Evolutionary conservation across 306 rosid genomes (phyloP).

Genomic region (Ormosia semicastrata): DNA sequence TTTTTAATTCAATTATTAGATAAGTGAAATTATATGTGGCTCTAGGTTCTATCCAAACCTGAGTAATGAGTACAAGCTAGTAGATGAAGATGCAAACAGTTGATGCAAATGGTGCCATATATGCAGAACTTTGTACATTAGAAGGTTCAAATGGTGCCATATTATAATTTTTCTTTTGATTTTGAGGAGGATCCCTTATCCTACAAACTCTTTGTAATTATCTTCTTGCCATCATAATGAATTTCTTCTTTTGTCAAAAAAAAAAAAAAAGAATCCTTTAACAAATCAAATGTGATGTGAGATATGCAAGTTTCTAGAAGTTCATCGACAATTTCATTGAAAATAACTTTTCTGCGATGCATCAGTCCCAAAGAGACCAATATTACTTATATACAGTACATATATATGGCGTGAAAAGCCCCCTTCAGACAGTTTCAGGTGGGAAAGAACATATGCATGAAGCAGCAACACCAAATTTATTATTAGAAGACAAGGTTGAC

Average conservation of each 20-base stretch:
- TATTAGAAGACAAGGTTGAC: slow-evolving; percentile 2
- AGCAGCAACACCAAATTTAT: slow-evolving; percentile 9
- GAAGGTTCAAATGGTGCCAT: slow-evolving; percentile 6
- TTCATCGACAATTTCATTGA: background rate
- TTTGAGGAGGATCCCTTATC: background rate
- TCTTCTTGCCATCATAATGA: background rate
- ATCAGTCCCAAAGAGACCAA: background rate
- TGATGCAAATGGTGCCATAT: slow-evolving; percentile 11
- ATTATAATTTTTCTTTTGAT: background rate
- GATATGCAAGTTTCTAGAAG: slow-evolving; percentile 9
- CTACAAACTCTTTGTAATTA: background rate
- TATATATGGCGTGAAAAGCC: background rate
- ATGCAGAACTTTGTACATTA: background rate
- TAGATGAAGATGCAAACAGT: slow-evolving; percentile 10
- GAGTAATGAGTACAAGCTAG: slow-evolving; percentile 5
- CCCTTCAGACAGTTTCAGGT: background rate
- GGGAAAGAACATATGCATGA: slow-evolving; percentile 1
- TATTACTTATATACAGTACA: background rate
- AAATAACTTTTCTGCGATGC: background rate
- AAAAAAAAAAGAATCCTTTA: background rate
- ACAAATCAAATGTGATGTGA: background rate
- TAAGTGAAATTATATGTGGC: slow-evolving; percentile 6
- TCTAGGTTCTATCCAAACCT: background rate
- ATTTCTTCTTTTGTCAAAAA: background rate
- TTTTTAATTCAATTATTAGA: background rate